A percentile compares a stretch with the other conserved stretches of the same genome.
Conservation (phyloP, 495 filamentous ascomycete genomes). For the Durotheca rogersii region DNA sequence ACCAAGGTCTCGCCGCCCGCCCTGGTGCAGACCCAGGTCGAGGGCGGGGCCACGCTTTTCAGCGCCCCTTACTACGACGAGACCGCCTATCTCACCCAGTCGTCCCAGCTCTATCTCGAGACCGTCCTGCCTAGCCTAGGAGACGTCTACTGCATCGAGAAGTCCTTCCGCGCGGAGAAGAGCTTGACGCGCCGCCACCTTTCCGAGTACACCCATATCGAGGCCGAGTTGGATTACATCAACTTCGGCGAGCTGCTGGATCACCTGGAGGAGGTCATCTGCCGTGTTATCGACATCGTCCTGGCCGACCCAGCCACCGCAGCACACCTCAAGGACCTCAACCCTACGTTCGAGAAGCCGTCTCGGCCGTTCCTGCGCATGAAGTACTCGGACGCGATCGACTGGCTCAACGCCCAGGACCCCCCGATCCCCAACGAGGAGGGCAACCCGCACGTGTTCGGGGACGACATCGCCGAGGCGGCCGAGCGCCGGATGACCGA, state of each 20-base stretch:
- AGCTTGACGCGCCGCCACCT: constrained; percentile 91
- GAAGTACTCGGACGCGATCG: constrained; percentile 91
- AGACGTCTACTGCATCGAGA: constrained; percentile 96
- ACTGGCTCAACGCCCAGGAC: constrained; percentile 85
- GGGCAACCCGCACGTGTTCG: constrained; percentile 82
- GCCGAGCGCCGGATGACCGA: constrained; percentile 98
- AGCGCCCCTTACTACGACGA: constrained; percentile 93
- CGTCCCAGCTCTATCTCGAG: constrained; percentile 96
- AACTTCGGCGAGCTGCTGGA: constrained; percentile 87
- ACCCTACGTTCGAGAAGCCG: constrained; percentile 82
- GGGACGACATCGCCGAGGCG: constrained; percentile 97
- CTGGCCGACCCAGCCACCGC: constrained; percentile 70
- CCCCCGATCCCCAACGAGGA: constrained; percentile 84
- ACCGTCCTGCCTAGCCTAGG: constrained; percentile 88
- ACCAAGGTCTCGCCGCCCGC: constrained; percentile 89
- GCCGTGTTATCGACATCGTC: constrained; percentile 74
- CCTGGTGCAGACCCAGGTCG: constrained; percentile 98
- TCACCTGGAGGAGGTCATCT: constrained; percentile 88
- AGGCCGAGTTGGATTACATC: constrained; percentile 96
- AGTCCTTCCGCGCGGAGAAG: constrained; percentile 98
- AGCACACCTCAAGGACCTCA: constrained; percentile 73
- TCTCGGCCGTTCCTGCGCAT: constrained; percentile 89
- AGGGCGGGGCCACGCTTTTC: constrained; percentile 94
- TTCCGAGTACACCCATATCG: constrained; percentile 95
- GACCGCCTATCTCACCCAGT: constrained; percentile 92